phyloP scores from a whole-genome alignment of 495 filamentous ascomycete species.

The Neurospora cerealis region DNA sequence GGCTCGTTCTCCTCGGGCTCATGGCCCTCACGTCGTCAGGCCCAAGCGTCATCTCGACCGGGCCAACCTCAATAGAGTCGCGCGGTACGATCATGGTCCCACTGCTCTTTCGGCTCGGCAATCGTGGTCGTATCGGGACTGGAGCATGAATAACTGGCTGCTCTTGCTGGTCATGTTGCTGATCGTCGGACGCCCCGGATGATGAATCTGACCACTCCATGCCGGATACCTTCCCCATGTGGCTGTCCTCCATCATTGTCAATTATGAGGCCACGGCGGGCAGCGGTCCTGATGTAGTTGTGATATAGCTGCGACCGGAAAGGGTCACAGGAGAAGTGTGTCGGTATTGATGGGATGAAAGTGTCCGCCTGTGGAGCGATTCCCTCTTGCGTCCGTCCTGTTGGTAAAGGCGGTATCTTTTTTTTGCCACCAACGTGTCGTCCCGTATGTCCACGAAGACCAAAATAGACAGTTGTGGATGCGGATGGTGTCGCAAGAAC shows the following conservation, averaged over 20 bases:
- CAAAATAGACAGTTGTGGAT: not conserved
- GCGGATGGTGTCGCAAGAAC: not conserved
- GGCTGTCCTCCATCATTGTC: conserved; percentile 18
- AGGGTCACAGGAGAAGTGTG: not conserved
- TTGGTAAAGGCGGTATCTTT: not conserved
- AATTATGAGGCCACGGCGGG: not conserved
- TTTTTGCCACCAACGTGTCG: not conserved
- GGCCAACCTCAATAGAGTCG: conserved; percentile 57
- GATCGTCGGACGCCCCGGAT: conserved; percentile 29
- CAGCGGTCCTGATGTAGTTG: not conserved
- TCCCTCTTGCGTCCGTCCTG: not conserved
- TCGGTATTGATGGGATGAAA: not conserved
- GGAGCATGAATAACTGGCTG: conserved; percentile 29
- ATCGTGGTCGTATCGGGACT: conserved; percentile 39
- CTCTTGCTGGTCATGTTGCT: conserved; percentile 7
- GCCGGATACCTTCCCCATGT: conserved; percentile 2
- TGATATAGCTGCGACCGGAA: not conserved
- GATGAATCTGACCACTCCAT: conserved; percentile 28
- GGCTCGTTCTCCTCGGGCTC: conserved; percentile 84
- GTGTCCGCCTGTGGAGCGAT: not conserved
- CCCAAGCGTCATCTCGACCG: conserved; percentile 54
- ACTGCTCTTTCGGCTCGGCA: conserved; percentile 58
- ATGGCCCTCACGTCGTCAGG: conserved; percentile 86
- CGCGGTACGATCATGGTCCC: conserved; percentile 74
- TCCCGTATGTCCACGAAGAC: not conserved